Evolutionary conservation across 1,284 basidiomycete species (phyloP), one percentile per base, ranked within the genome.

Genomic region (Ustilago shanxiensis): DNA sequence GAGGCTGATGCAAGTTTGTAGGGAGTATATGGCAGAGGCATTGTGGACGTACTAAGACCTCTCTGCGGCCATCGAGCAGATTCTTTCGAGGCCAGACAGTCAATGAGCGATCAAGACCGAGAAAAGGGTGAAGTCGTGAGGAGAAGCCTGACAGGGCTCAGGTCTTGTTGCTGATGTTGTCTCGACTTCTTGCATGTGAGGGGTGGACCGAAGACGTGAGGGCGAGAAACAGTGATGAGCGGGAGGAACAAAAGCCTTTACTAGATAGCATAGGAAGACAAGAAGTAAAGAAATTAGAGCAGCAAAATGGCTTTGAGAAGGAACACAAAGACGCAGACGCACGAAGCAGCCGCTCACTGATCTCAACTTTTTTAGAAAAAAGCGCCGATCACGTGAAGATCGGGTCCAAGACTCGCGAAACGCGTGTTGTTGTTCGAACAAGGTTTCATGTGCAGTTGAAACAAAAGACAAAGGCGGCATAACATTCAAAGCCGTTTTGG

Each of bases 1-100:
- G 74, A 63, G n/a, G 74, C 74, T 49, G 69, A 69, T 1, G 74
- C 69, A 16, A 77, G 74, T 57, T 72, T 68, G 55, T 77, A 77
- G 3, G 74, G 74, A 8, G 74, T 72, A 13, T 77, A 77, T 45
- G 69, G 69, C 22, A 77, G 62, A 41, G 74, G 69, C 74, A 77
- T 77, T 47, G n/a, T 37, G 24, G 20, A 28, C 26, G n/a, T 22
- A 24, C 8, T 29, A 22, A 44, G 16, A 22, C 18, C 20, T 29
- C 13, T 7, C 8, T 5, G 11, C 22, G n/a, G 51, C 31, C 31
- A n/a, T 8, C 37, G 11, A 6, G n/a, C 18, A 35, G 29, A 22
- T 53, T 35, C 31, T 9, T 16, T 33, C 20, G 26, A 18, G 18
- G 50, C 24, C 18, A 5, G 28, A 18, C n/a, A 7, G 41, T 44